Evolutionary conservation across 768 basidiomycete species (phyloP), one percentile per base, ranked within the genome.

Genomic region (Boletellus ananiceps): DNA sequence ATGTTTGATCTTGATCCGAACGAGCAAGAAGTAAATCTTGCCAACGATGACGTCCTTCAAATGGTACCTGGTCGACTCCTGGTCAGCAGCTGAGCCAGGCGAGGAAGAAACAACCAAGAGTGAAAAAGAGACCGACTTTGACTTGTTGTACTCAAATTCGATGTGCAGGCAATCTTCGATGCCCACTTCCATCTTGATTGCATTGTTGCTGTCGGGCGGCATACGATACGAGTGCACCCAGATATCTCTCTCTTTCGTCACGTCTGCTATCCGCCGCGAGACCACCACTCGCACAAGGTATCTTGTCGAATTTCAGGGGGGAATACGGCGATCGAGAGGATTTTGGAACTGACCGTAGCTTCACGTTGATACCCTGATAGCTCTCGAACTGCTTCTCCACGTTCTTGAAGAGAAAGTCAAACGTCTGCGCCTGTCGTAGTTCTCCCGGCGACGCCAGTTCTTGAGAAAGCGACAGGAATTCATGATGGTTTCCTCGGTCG

Each of bases 181-280:
- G 8, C 96, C 96, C 33, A 98, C 96, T 71, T 97, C 96, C 96
- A 99, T 98, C 77, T 95, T 97, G 73, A 98, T 98, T 36, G 91
- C 86, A 66, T 95, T 97, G 68, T 96, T 97, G 62, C 83, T 89
- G 68, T 98, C 96, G 48, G 95, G 93, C 9, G 95, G 96, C 91
- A 97, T 97, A 33, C 94, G 87, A 75, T 88, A 99, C 4, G 90
- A 95, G 67, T 99, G 95, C 4, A 98, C 95, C 95, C 95, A 98
- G 16, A 97, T 64, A 54, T 99, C 96, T 65, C 77, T 85, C 70
- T 98, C 96, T 69, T 95, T 95, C 40, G 80, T 73, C 5, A 94
- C 91, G 59, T 97, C 94, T 15, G 93, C 93, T 77, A 97, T 88
- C 58, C 94, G 73, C 43, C 94, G 78, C 9, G 93, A 88, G 50